A percentile compares a stretch with the other conserved stretches of the same genome.
phyloP scores from a whole-genome alignment of 2,329 filamentous ascomycete genomes.

The Colletotrichum nymphaeae region DNA sequence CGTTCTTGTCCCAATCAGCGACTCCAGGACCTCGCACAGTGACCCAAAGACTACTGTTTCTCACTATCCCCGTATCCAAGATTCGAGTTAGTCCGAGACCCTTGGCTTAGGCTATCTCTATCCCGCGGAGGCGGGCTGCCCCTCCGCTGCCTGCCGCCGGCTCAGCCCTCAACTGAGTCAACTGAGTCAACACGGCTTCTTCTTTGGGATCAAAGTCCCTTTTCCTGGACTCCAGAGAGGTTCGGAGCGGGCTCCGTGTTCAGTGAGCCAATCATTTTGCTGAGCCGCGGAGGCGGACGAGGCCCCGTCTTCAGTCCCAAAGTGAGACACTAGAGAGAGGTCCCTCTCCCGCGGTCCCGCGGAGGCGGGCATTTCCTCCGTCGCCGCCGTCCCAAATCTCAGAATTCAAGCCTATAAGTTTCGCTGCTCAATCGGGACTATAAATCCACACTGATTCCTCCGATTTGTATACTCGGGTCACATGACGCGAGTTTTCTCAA shows the following conservation, averaged over 20 bases:
- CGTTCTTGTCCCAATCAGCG: background rate
- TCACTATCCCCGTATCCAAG: background rate
- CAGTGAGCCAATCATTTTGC: background rate
- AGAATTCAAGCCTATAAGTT: background rate
- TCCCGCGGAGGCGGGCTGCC: background rate
- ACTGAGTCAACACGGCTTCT: no score
- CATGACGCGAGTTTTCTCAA: background rate
- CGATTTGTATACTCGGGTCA: background rate
- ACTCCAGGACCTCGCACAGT: background rate
- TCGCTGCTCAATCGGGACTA: background rate
- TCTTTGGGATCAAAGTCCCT: no score
- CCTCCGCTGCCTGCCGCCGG: background rate
- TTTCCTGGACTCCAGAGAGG: background rate
- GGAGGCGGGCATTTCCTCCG: background rate
- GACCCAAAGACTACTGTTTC: background rate
- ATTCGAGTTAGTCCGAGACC: background rate
- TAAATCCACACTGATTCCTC: background rate
- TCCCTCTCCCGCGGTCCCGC: no score
- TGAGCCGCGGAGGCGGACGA: background rate
- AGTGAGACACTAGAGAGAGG: background rate
- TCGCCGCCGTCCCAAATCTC: background rate
- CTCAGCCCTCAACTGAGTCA: no score
- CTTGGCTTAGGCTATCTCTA: background rate
- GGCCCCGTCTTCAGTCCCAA: background rate
- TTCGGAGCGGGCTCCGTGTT: background rate